A percentile compares a stretch with the other conserved stretches of the same genome.
Evolutionary conservation across 805 yeast species (phyloP).

Genomic region (Naumovozyma baii): DNA sequence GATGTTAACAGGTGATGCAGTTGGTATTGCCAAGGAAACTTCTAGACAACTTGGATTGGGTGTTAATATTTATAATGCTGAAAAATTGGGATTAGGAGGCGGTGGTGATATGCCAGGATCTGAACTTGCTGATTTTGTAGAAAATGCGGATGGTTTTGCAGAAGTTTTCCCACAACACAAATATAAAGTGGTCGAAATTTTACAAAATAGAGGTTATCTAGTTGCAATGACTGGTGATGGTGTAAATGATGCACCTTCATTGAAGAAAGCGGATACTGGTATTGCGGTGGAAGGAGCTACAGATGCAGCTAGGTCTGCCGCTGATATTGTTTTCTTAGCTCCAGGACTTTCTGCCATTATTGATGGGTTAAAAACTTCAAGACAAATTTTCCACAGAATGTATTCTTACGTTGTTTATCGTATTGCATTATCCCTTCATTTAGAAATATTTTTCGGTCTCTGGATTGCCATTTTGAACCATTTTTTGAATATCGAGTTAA

Average conservation of each 20-base stretch:
- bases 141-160: constrained; percentile 96
- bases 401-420: constrained; percentile 96
- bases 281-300: constrained; percentile 98
- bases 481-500: constrained; percentile 79
- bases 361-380: constrained; percentile 88
- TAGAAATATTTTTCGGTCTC: constrained; percentile 89
- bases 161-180: constrained; percentile 98
- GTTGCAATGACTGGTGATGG: constrained; percentile 99
- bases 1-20: constrained; percentile 99
- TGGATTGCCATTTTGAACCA: constrained; percentile 92
- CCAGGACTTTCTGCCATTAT: constrained; percentile 93
- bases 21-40: constrained; percentile 97
- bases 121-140: constrained; percentile 93
- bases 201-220: constrained; percentile 91
- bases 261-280: constrained; percentile 93
- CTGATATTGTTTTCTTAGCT: constrained; percentile 90
- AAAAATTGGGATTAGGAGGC: constrained; percentile 91
- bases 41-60: constrained; percentile 96
- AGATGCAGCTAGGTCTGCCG: constrained; percentile 95
- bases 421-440: constrained; percentile 89
- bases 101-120: constrained; percentile 96
- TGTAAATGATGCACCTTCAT: constrained; percentile 96
- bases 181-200: constrained; percentile 89
- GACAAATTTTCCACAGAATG: constrained; percentile 99
- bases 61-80: constrained; percentile 93